phyloP scores from a whole-genome alignment of 2,329 filamentous ascomycete genomes.

The Ophiosphaerella herpotricha region DNA sequence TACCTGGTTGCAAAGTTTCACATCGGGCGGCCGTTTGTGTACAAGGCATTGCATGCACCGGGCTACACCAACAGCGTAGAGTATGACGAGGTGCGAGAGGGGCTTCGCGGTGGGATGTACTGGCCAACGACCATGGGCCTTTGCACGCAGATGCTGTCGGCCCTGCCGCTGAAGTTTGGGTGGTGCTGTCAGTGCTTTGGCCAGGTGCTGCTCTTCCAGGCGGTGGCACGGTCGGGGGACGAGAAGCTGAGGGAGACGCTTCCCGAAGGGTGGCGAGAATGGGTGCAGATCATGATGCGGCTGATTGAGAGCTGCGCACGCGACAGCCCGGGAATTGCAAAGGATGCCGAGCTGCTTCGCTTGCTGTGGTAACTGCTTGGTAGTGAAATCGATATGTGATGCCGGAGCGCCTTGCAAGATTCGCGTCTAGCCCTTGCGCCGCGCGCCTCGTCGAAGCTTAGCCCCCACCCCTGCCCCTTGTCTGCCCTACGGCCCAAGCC shows the following conservation, averaged over 20 bases:
- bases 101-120: slow-evolving; percentile 41
- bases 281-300: slow-evolving; percentile 43
- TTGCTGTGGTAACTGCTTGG: slow-evolving; percentile 23
- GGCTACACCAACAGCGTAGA: slow-evolving; percentile 35
- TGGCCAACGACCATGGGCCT: slow-evolving; percentile 45
- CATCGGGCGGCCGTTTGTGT: slow-evolving; percentile 44
- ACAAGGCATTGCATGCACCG: slow-evolving; percentile 44
- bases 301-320: slow-evolving; percentile 39
- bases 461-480: slow-evolving; percentile 3
- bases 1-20: slow-evolving; percentile 46
- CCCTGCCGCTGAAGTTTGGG: slow-evolving; percentile 44
- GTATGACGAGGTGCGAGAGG: slow-evolving; percentile 35
- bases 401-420: no score
- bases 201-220: slow-evolving; percentile 42
- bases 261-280: slow-evolving; percentile 42
- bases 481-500: not conserved
- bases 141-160: slow-evolving; percentile 43
- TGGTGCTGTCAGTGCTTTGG: slow-evolving; percentile 47
- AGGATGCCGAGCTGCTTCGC: slow-evolving; percentile 41
- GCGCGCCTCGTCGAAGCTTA: not conserved
- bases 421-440: not conserved
- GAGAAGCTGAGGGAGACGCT: slow-evolving; percentile 35
- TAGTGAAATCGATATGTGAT: no score
- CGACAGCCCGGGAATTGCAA: slow-evolving; percentile 41
- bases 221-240: slow-evolving; percentile 36